A percentile compares a stretch with the other conserved stretches of the same genome.
Evolutionary conservation across 2,329 filamentous ascomycete genomes (phyloP).

Genomic region (Microsporum canis): DNA sequence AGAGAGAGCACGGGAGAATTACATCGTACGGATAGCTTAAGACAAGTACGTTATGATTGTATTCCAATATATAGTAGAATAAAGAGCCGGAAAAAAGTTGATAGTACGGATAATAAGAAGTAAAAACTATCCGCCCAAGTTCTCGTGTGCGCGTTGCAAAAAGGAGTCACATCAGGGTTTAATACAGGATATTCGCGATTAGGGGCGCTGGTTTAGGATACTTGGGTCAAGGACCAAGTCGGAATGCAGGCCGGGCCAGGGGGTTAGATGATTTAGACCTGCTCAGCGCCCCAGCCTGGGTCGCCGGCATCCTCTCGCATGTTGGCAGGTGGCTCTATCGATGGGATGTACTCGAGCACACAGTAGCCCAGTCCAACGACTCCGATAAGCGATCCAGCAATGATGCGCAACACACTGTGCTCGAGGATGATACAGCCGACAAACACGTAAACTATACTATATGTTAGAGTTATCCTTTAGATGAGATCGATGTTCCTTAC

Average conservation of each 20-base stretch:
- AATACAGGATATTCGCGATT: not conserved
- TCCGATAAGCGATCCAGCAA: conserved; percentile 68
- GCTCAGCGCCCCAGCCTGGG: conserved; percentile 64
- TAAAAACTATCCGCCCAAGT: not conserved
- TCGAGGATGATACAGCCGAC: conserved; percentile 76
- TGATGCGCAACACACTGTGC: conserved; percentile 52
- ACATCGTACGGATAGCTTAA: not conserved
- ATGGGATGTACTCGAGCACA: conserved; percentile 63
- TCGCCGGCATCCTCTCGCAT: conserved; percentile 70
- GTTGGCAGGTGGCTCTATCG: conserved; percentile 68
- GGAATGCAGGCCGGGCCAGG: not conserved
- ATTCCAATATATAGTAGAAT: not conserved
- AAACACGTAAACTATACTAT: conserved; percentile 80
- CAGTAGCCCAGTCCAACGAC: conserved; percentile 68
- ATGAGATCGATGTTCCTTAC: conserved; percentile 46
- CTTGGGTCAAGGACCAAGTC: not conserved
- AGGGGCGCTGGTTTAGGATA: not conserved
- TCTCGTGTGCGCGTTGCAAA: conserved; percentile 1
- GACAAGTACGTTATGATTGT: not conserved
- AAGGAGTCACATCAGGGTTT: not conserved
- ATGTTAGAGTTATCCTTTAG: not conserved
- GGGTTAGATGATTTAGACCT: conserved; percentile 44
- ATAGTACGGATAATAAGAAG: not conserved
- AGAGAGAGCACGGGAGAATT: not conserved
- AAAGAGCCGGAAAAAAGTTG: not conserved